Evolutionary conservation across 331 rosid species (phyloP).

Genomic region (Malus hybrid): DNA sequence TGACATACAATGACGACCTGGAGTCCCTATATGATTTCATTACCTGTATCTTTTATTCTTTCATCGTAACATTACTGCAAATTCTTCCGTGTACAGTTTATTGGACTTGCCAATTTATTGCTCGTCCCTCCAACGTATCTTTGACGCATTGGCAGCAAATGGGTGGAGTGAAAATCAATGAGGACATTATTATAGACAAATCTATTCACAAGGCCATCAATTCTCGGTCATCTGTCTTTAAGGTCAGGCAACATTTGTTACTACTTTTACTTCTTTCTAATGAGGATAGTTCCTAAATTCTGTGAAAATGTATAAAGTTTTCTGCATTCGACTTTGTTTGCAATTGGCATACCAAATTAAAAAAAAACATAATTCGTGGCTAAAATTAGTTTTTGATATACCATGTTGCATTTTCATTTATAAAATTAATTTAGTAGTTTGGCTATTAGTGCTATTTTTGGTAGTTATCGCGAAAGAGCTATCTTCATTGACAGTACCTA

Average conservation of each 20-base stretch:
- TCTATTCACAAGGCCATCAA: conserved; percentile 80
- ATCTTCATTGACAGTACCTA: neutral
- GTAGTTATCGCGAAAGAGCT: neutral
- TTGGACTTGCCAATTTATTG: conserved; percentile 97
- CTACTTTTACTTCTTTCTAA: neutral
- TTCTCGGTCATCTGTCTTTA: conserved; percentile 83
- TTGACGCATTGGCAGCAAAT: conserved; percentile 90
- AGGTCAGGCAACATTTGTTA: conserved; percentile 38
- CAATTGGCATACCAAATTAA: neutral
- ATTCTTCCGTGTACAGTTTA: conserved; percentile 47
- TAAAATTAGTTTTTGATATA: neutral
- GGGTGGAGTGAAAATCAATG: conserved; percentile 84
- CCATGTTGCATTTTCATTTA: neutral
- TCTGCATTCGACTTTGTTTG: neutral
- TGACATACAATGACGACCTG: neutral
- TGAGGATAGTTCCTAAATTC: conserved; percentile 6
- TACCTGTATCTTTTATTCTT: conserved; percentile 1
- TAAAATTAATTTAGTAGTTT: no score
- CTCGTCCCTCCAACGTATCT: conserved; percentile 77
- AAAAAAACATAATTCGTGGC: neutral
- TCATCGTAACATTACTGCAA: neutral
- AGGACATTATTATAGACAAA: conserved; percentile 77
- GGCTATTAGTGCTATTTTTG: neutral
- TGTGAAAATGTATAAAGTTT: neutral
- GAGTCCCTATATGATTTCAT: neutral